A percentile compares a stretch with the other conserved stretches of the same genome.
These are phyloP conservation scores for Ascochyta fabae DNA, from an alignment of 2,329 filamentous ascomycete genomes.

Conservation along the genomic window DNA sequence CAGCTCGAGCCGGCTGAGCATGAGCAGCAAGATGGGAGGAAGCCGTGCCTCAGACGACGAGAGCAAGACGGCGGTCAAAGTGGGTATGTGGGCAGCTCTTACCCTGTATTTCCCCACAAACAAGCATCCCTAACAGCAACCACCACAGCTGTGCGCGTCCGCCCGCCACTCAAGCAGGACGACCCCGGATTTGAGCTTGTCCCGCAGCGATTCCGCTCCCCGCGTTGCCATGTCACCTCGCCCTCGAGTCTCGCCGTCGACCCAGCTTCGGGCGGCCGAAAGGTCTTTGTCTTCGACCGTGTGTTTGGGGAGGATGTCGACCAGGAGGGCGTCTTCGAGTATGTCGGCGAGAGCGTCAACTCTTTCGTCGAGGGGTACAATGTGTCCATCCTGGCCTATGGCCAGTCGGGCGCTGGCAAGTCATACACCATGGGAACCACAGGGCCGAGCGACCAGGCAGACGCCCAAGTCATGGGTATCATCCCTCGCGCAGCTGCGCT, in stretches of 20 bases:
- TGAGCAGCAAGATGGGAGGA: conserved; percentile 75
- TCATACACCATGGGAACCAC: conserved; percentile 99
- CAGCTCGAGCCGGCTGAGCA: conserved; percentile 86
- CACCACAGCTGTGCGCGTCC: conserved; percentile 81
- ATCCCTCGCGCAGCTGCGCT: conserved; percentile 87
- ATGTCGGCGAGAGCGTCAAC: conserved; percentile 85
- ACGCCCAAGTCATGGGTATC: conserved; percentile 82
- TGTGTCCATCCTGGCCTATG: conserved; percentile 95
- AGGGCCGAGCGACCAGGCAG: conserved; percentile 76
- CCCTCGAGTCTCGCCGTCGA: conserved; percentile 87
- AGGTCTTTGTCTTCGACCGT: conserved; percentile 95
- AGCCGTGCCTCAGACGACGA: conserved; percentile 91
- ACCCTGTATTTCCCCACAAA: conserved; percentile 12
- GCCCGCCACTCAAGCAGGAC: conserved; percentile 79
- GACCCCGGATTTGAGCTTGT: conserved; percentile 96
- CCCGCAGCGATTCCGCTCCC: conserved; percentile 90
- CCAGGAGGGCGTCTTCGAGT: conserved; percentile 94
- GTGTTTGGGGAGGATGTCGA: conserved; percentile 84
- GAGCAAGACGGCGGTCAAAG: conserved; percentile 89
- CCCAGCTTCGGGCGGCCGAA: conserved; percentile 81
- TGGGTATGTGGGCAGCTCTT: conserved; percentile 70
- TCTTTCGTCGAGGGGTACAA: conserved; percentile 97
- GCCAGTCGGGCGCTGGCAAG: conserved; percentile 96
- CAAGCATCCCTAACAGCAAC: conserved; percentile 30
- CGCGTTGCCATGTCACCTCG: conserved; percentile 89